Base-by-base conservation (phyloP, 2,329 filamentous ascomycete genomes). In the Fusarium torreyae region DNA sequence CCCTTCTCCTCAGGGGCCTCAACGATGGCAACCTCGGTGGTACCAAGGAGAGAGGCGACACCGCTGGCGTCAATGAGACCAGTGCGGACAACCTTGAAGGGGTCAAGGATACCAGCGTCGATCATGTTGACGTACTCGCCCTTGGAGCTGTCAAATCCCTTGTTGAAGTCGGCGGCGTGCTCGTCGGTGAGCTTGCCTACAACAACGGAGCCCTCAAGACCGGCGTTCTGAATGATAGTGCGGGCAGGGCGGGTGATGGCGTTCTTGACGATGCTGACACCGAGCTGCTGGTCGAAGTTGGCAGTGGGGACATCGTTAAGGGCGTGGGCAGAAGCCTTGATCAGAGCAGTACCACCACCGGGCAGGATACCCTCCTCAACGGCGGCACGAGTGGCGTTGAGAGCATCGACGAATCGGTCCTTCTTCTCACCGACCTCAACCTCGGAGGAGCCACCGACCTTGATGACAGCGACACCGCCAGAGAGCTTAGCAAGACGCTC, bases 361-460 rank as follows among this genome's bases (percentile, higher is more conserved):
- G 96, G 96, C 72, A 99, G 92, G 82, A 99, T 99, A 84, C 96
- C 96, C 86, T 98, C 94, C 89, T 99, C 96, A 73, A 99, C 96
- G 77, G 96, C 96, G 75, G 96, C 96, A 77, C 96, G 95, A 72
- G 96, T 99, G 74, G 96, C 96, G 84, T 99, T 99, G 68, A 99
- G 87, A 64, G 96, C 96, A 84, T 99, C 96, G 68, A 99, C 96
- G 77, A 98, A 97, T 81, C 96, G 94, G 83, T 99, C 96, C 91
- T 99, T 99, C 94, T 99, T 99, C 90, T 99, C 96, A 74, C 94
- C 92, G 60, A 99, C 96, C 88, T 99, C 96, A 72, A 99, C 95
- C 85, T 99, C 96, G 70, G 95, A 98, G 70, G 94, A 89, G 81
- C 96, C 96, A 77, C 96, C 96, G 70, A 99, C 96, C 89, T 97